Evolutionary conservation across 768 basidiomycete species (phyloP), one percentile per base, ranked within the genome.

Genomic region (Tulasnella sp.): DNA sequence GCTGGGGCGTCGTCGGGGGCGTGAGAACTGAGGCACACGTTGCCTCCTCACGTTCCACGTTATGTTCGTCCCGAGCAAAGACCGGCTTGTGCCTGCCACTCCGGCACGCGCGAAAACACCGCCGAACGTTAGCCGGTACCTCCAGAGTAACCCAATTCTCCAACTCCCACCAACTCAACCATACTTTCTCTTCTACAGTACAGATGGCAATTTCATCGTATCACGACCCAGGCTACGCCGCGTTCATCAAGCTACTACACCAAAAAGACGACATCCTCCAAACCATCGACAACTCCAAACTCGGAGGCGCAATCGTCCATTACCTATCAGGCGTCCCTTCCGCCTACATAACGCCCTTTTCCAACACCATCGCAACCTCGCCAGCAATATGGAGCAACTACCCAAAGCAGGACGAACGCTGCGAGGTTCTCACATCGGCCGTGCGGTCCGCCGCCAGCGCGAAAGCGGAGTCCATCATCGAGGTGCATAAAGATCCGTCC

Each of bases 201-300:
- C 1, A 25, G 8, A 54, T 54, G 52, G 52, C 52, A 12, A 8
- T 54, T 54, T 54, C 52, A 54, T 22, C 52, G 22, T 54, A 54
- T 22, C 52, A 54, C 39, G 77, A 78, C 52, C 29, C 37, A 19
- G 77, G 75, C 12, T 78, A 77, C 67, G 37, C 76, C 37, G 52
- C 77, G 7, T 70, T 78, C 39, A 15, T 78, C 39, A 64, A 31
- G 31, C 76, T 78, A 14, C 37, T 78, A 15, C 76, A 77, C 31
- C 67, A 67, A 9, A n/a, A 36, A 15, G 49, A 42, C 34, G 64
- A 77, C 42, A 36, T 40, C 38, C 76, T 76, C 31, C 6, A 70
- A 12, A 38, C 52, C 52, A 54, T 54, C 52, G 52, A 54, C 36
- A 22, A 31, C 17, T 3, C 49, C n/a, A 75, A 77, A 22, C 52